Evolutionary conservation across 1,284 basidiomycete species (phyloP), one percentile per base, ranked within the genome.

Genomic region (Naganishia albida): DNA sequence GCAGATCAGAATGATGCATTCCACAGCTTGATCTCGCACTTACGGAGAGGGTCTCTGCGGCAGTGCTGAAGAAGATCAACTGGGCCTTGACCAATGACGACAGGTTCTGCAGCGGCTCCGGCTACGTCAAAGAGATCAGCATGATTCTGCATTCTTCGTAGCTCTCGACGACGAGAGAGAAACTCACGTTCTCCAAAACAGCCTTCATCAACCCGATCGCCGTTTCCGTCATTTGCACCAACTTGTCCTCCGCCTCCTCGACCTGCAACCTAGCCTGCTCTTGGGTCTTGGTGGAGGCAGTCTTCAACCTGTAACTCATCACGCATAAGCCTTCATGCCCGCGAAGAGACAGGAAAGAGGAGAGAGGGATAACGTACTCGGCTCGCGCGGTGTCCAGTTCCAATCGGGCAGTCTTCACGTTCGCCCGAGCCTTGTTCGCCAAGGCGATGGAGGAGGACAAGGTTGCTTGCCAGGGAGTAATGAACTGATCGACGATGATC

Each of bases 201-300:
- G 90, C 89, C 84, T 98, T 96, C 95, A 98, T 98, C 66, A 96
- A 85, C 15, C 90, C 92, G 75, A 99, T 98, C 1, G 95, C 95
- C 43, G 95, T 91, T 80, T 99, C 95, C 25, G 95, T 99, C 82
- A 92, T 93, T 77, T 93, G 91, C 16, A 98, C 94, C 53, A 98
- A 85, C 78, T 93, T 91, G 75, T 95, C 93, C 77, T 97, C 93
- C 7, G 92, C 91, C 70, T 94, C 92, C 84, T 96, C 93, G 49
- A 95, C 91, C 74, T 93, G 89, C 38, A 79, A 73, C 54, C 89
- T 83, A 7, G 90, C 89, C 65, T 95, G 92, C 77, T 96, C 93
- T 75, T 93, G 90, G 80, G 84, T 89, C 16, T 86, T 80, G 1
- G 89, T 85, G 64, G 78, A 77, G 0, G 90, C 87, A 46, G 77